Conservation (phyloP, 2,329 filamentous ascomycete genomes). For the Clarireedia homoeocarpa region DNA sequence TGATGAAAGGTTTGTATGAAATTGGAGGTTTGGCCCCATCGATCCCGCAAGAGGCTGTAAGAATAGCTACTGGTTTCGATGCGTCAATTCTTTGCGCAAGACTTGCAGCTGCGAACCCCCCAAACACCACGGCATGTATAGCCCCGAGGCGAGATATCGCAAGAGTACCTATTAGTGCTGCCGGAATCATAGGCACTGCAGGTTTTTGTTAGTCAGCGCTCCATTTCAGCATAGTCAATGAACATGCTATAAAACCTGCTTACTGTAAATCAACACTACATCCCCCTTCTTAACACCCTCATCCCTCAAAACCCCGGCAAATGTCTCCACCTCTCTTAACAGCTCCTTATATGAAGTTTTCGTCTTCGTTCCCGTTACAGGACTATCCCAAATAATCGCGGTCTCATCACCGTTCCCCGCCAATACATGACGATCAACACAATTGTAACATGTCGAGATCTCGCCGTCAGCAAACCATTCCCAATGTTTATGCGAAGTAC, state of each 20-base stretch:
- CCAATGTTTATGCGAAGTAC: constrained; percentile 67
- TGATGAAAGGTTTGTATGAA: constrained; percentile 69
- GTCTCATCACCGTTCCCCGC: constrained; percentile 64
- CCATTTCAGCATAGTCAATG: constrained; percentile 2
- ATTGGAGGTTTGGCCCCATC: constrained; percentile 76
- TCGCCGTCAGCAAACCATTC: constrained; percentile 85
- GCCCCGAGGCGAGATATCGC: constrained; percentile 76
- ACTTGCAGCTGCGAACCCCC: constrained; percentile 75
- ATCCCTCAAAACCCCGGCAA: constrained; percentile 75
- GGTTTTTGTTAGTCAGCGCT: neutral
- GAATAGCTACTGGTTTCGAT: constrained; percentile 63
- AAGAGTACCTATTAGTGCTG: constrained; percentile 77
- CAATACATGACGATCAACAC: constrained; percentile 79
- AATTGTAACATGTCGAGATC: constrained; percentile 89
- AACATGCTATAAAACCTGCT: constrained; percentile 25
- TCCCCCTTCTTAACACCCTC: constrained; percentile 78
- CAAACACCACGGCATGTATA: constrained; percentile 87
- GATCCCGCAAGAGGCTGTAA: constrained; percentile 89
- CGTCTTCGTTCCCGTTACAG: constrained; percentile 67
- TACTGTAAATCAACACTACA: constrained; percentile 84
- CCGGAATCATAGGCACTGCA: constrained; percentile 89
- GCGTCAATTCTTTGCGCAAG: constrained; percentile 85
- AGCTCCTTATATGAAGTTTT: constrained; percentile 68
- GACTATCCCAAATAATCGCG: constrained; percentile 83
- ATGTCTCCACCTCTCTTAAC: constrained; percentile 69